These are phyloP conservation scores for Naganishia friedmannii DNA, from an alignment of 768 basidiomycete species.

Conservation along the genomic window DNA sequence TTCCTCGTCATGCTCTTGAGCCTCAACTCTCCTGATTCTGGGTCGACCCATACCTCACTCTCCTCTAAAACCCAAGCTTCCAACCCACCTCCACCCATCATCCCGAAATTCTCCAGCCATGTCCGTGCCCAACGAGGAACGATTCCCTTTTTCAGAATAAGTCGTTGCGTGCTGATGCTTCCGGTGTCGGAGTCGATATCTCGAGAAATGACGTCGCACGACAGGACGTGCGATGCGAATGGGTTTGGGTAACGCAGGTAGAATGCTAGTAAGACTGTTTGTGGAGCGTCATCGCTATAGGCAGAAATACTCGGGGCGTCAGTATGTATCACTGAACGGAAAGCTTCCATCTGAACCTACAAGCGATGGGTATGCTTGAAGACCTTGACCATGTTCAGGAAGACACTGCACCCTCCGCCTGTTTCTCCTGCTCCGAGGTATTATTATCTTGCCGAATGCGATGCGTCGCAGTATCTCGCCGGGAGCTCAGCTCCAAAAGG, in stretches of 20 bases:
- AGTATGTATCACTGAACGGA: no score
- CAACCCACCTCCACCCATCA: conserved; percentile 58
- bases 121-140: conserved; percentile 86
- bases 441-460: not conserved
- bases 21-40: conserved; percentile 35
- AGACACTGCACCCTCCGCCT: no score
- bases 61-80: conserved; percentile 95
- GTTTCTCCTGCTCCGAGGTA: not conserved
- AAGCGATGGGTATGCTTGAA: conserved; percentile 32
- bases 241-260: conserved; percentile 95
- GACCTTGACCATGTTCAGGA: conserved; percentile 29
- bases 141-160: conserved; percentile 88
- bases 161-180: conserved; percentile 76
- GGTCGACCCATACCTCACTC: conserved; percentile 70
- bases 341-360: not conserved
- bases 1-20: conserved; percentile 78
- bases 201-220: conserved; percentile 91
- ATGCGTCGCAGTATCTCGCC: not conserved
- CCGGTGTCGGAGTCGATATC: conserved; percentile 65
- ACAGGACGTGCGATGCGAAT: conserved; percentile 85
- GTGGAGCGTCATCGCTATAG: conserved; percentile 76
- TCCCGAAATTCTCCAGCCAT: conserved; percentile 60
- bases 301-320: no score
- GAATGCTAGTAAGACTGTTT: conserved; percentile 87
- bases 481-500: conserved; percentile 23